Evolutionary conservation across 2,329 filamentous ascomycete genomes (phyloP).

Genomic region (Diplodia mutila): DNA sequence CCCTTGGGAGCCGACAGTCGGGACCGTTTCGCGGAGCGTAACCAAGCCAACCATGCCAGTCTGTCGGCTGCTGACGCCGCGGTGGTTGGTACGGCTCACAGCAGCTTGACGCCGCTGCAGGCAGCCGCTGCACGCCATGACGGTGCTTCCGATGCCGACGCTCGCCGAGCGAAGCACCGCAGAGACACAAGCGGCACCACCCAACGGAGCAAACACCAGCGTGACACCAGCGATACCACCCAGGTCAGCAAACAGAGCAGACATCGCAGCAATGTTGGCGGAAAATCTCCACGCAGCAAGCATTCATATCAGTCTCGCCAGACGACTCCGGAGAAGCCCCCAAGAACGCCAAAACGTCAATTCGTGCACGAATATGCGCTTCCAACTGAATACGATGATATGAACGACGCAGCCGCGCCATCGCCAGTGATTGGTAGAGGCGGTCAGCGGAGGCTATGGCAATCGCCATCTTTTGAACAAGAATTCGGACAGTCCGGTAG

Average conservation of each 20-base stretch:
- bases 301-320: not conserved
- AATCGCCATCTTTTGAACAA: slow-evolving; percentile 48
- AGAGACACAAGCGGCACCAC: not conserved
- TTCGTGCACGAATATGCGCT: slow-evolving; percentile 28
- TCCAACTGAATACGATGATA: slow-evolving; percentile 30
- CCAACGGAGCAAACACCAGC: not conserved
- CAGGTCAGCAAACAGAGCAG: not conserved
- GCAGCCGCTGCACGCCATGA: slow-evolving; percentile 4
- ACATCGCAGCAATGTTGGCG: not conserved
- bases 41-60: not conserved
- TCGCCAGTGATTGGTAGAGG: slow-evolving; percentile 23
- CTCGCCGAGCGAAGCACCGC: slow-evolving; percentile 6
- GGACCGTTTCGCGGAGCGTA: not conserved
- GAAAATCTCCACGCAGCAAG: not conserved
- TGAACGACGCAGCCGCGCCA: slow-evolving; percentile 26
- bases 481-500: slow-evolving; percentile 31
- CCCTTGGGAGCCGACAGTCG: slow-evolving; percentile 8
- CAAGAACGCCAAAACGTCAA: not conserved
- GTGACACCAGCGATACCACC: not conserved
- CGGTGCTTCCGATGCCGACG: not conserved
- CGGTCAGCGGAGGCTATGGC: slow-evolving; percentile 26
- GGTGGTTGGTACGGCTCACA: not conserved
- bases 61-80: not conserved
- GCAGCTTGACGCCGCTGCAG: slow-evolving; percentile 17
- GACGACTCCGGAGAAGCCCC: not conserved